These are phyloP conservation scores for Fraxinus dipetala DNA, from an alignment of 305 asterid species.

Conservation along the genomic window DNA sequence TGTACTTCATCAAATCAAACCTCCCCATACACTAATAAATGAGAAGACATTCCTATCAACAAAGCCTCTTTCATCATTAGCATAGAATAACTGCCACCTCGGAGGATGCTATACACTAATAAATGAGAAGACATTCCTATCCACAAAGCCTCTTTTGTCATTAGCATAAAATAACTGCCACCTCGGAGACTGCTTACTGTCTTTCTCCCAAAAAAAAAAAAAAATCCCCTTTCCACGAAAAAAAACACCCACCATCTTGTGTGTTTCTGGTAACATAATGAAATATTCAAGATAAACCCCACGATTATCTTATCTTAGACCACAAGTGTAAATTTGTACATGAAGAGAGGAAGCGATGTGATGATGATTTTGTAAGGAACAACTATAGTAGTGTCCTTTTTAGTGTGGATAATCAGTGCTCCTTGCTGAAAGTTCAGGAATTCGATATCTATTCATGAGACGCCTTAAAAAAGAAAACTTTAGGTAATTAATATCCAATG, in stretches of 20 bases:
- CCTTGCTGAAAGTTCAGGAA: neutral
- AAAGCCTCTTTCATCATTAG: neutral
- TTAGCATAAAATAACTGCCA: neutral
- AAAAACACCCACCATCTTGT: neutral
- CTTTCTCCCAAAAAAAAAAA: neutral
- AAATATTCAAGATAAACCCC: neutral
- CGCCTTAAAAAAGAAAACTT: neutral
- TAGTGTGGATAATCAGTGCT: neutral
- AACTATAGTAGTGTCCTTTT: neutral
- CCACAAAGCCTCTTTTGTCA: neutral
- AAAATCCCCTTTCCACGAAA: neutral
- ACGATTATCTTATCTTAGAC: neutral
- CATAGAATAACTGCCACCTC: neutral
- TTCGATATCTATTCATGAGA: neutral
- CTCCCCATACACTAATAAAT: neutral
- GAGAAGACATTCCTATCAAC: neutral
- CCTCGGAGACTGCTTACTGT: neutral
- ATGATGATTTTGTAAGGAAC: neutral
- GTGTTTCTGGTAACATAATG: neutral
- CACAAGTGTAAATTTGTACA: neutral
- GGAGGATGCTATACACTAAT: neutral
- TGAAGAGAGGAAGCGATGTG: neutral
- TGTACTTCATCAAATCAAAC: neutral
- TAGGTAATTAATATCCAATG: neutral
- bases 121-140: neutral